Evolutionary conservation across 257 asterid species (phyloP).

Genomic region (Plectranthus barbatus): DNA sequence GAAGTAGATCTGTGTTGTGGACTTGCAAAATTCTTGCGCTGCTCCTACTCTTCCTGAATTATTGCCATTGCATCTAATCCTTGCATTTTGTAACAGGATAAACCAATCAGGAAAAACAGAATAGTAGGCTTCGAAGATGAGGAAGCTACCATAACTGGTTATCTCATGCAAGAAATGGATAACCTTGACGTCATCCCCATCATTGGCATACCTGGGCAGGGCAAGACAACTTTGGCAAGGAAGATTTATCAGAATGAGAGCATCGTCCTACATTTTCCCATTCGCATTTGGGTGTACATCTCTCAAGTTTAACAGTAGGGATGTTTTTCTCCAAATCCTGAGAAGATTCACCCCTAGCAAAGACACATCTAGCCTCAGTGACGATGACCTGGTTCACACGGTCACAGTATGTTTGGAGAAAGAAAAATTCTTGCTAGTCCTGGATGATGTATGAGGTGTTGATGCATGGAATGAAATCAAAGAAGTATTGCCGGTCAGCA

Average conservation of each 20-base stretch:
- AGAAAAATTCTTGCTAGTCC: conserved; percentile 18
- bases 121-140: conserved; percentile 2
- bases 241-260: background rate
- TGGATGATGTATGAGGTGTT: conserved; percentile 30
- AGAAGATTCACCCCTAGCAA: background rate
- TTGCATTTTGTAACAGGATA: too few species aligned
- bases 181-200: background rate
- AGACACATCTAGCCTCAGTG: background rate
- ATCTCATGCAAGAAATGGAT: background rate
- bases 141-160: background rate
- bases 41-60: too few species aligned
- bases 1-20: too few species aligned
- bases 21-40: too few species aligned
- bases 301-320: conserved; percentile 11
- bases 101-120: background rate
- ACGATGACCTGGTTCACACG: background rate
- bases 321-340: background rate
- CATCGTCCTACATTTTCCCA: background rate
- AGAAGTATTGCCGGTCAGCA: conserved; percentile 13
- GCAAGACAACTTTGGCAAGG: background rate
- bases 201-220: background rate
- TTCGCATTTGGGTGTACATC: conserved; percentile 4
- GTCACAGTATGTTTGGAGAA: background rate
- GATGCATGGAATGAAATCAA: conserved; percentile 15
- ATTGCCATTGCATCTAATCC: too few species aligned